These are phyloP conservation scores for Austroboletus rostrupii DNA, from an alignment of 1,284 basidiomycete species.

Conservation along the genomic window DNA sequence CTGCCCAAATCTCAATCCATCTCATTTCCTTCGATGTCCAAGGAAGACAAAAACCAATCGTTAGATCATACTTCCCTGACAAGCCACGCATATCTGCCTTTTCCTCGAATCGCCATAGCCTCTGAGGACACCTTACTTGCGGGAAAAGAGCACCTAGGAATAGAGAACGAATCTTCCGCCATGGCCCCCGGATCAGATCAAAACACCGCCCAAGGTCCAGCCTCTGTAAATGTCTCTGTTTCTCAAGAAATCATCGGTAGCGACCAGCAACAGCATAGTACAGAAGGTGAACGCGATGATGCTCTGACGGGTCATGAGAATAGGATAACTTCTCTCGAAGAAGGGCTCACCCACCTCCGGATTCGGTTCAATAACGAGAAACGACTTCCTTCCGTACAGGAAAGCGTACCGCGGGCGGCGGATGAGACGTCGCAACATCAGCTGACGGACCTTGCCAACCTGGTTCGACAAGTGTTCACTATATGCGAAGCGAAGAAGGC, in stretches of 20 bases:
- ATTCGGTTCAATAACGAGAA: conserved; percentile 49
- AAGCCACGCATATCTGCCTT: too few species aligned
- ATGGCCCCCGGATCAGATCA: conserved; percentile 27
- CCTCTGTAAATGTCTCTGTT: background rate
- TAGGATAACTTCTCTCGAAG: conserved; percentile 52
- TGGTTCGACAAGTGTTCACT: conserved; percentile 60
- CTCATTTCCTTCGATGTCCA: too few species aligned
- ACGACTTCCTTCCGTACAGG: conserved; percentile 48
- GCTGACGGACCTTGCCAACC: conserved; percentile 57
- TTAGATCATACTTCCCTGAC: too few species aligned
- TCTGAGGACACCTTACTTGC: too few species aligned
- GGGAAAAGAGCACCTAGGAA: too few species aligned
- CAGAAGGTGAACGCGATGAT: conserved; percentile 34
- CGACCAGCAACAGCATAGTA: background rate
- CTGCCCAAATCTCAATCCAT: too few species aligned
- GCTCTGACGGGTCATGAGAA: conserved; percentile 48
- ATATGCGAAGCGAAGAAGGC: conserved; percentile 49
- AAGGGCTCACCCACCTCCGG: conserved; percentile 47
- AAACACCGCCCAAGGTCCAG: conserved; percentile 25
- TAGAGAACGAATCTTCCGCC: conserved; percentile 34
- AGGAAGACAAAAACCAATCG: too few species aligned
- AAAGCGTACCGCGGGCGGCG: conserved; percentile 50
- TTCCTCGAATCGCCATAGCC: too few species aligned
- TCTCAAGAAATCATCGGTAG: background rate
- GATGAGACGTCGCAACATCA: conserved; percentile 53